These are phyloP conservation scores for Chalciporus sp. DNA, from an alignment of 1,284 basidiomycete genomes.

Conservation along the genomic window DNA sequence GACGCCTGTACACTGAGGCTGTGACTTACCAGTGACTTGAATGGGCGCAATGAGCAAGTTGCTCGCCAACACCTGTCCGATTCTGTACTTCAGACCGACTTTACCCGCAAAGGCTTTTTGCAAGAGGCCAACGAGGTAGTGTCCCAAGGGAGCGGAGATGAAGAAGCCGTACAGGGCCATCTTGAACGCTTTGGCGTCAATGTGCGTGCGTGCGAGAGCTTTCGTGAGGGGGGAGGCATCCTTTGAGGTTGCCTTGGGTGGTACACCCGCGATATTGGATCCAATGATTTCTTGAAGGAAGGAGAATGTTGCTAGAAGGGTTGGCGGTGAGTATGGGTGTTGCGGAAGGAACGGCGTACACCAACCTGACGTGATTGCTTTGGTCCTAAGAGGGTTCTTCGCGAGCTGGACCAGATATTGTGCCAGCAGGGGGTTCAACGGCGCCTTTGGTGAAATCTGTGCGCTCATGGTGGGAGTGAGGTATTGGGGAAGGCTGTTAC, in stretches of 20 bases:
- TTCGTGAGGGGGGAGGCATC: constrained; percentile 56
- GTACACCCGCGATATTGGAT: constrained; percentile 64
- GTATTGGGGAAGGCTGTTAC: background rate
- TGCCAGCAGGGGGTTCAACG: constrained; percentile 57
- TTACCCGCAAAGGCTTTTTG: constrained; percentile 80
- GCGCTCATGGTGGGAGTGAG: constrained; percentile 34
- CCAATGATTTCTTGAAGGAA: constrained; percentile 84
- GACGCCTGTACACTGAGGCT: background rate
- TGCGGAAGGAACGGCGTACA: background rate
- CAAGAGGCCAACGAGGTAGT: constrained; percentile 70
- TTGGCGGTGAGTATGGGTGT: background rate
- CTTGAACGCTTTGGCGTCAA: constrained; percentile 71
- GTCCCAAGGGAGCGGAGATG: constrained; percentile 83
- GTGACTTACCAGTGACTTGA: constrained; percentile 63
- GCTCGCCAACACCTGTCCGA: constrained; percentile 77
- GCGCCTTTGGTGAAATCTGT: constrained; percentile 22
- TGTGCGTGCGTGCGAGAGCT: constrained; percentile 55
- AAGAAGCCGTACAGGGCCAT: constrained; percentile 86
- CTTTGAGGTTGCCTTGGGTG: constrained; percentile 51
- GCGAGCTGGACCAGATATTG: constrained; percentile 67
- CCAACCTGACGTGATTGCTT: constrained; percentile 68
- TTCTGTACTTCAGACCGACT: constrained; percentile 65
- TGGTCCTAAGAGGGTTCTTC: constrained; percentile 71
- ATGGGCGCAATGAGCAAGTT: constrained; percentile 82
- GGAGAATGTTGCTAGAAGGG: constrained; percentile 56